A percentile compares a stretch with the other conserved stretches of the same genome.
Conservation (phyloP, 1,284 basidiomycete genomes). For the Farysia itapuensis region DNA sequence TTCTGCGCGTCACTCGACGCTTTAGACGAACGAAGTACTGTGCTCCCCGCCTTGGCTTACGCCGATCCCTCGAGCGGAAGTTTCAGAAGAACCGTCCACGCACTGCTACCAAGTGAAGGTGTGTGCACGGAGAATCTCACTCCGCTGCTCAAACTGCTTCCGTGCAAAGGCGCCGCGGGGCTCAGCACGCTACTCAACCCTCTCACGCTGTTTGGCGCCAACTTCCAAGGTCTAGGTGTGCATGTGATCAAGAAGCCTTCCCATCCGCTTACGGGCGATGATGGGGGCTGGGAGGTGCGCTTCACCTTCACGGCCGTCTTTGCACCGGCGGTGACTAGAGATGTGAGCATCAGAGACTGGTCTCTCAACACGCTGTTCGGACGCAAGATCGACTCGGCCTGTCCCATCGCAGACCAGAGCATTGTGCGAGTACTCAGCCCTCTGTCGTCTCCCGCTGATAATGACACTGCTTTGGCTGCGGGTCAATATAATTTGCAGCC, state of each 20-base stretch:
- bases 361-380: constrained; percentile 36
- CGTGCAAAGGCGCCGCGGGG: constrained; percentile 83
- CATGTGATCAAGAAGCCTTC: constrained; percentile 60
- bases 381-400: constrained; percentile 9
- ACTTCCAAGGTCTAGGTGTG: constrained; percentile 83
- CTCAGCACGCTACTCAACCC: constrained; percentile 83
- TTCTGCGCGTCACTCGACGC: constrained; percentile 87
- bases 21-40: constrained; percentile 40
- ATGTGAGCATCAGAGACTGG: constrained; percentile 33
- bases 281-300: constrained; percentile 68
- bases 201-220: constrained; percentile 79
- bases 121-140: constrained; percentile 92
- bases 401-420: constrained; percentile 38
- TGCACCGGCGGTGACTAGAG: constrained; percentile 65
- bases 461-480: not conserved
- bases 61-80: not conserved
- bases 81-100: constrained; percentile 15
- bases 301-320: constrained; percentile 80
- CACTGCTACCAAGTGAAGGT: constrained; percentile 35
- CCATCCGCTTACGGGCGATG: not conserved
- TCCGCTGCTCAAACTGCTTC: constrained; percentile 89
- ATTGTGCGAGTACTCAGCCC: constrained; percentile 31
- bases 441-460: not conserved
- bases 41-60: constrained; percentile 23
- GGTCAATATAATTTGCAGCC: constrained; percentile 7